Percentiles rank a stretch among this genome's conserved stretches.
Conservation (phyloP, 148 eudicot genomes). For the Mesembryanthemum crystallinum region DNA sequence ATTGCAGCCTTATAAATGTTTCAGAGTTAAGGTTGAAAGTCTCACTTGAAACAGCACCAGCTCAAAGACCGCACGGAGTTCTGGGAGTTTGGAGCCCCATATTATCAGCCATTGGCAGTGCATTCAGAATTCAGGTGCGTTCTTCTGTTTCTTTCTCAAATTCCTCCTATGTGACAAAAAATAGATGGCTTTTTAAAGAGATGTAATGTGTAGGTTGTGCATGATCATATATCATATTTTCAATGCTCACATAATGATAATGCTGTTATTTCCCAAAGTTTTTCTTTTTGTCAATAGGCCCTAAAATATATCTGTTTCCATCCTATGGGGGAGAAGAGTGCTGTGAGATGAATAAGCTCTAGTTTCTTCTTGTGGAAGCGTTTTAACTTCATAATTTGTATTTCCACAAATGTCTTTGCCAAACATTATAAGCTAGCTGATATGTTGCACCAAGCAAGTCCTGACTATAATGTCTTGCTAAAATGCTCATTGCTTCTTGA, state of each 20-base stretch:
- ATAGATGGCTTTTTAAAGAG: not conserved
- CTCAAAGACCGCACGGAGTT: slow-evolving; percentile 93
- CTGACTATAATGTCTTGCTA: not conserved
- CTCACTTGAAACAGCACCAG: slow-evolving; percentile 93
- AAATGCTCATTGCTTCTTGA: no score
- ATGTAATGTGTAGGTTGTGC: not conserved
- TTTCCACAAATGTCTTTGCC: not conserved
- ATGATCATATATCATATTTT: not conserved
- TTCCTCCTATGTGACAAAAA: not conserved
- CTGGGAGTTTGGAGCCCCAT: slow-evolving; percentile 98
- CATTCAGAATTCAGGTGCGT: slow-evolving; percentile 89
- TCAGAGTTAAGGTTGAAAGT: slow-evolving; percentile 88
- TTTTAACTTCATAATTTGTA: not conserved
- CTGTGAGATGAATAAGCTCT: not conserved
- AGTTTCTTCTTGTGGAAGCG: not conserved
- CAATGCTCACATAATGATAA: not conserved
- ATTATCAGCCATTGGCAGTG: slow-evolving; percentile 93
- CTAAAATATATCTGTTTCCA: not conserved
- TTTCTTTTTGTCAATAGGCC: no score
- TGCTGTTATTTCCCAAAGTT: no score
- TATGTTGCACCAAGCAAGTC: not conserved
- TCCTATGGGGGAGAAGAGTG: not conserved
- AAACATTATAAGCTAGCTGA: not conserved
- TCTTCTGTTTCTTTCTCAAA: not conserved
- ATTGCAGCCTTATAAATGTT: slow-evolving; percentile 82